Evolutionary conservation across 108 stramenopile genomes (phyloP), one percentile per base, ranked within the genome.

Genomic region (Cyclotella cryptica): DNA sequence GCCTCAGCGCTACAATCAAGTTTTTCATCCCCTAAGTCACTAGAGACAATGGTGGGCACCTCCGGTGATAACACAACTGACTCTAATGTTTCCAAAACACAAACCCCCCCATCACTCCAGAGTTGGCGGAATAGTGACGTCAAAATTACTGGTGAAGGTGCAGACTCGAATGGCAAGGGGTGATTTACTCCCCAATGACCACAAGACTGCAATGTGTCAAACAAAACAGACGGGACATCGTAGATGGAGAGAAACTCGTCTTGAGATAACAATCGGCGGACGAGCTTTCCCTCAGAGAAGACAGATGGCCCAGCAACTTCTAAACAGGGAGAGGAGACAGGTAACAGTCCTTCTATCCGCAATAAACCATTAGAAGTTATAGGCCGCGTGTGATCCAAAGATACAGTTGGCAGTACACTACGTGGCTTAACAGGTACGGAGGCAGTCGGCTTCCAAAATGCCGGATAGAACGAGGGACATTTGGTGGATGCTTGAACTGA

Each of bases 191-290:
- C n/a, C n/a, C n/a, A n/a, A n/a, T n/a, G n/a, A n/a, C n/a, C n/a
- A n/a, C 7, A n/a, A n/a, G 53, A 7, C 21, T 10, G 17, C 15
- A 54, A 54, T 7, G 53, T n/a, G 21, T 10, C 10, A n/a, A 18
- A 54, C 53, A 54, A 19, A 7, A 7, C 53, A 11, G 53, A 54
- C 7, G 53, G n/a, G n/a, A 54, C n/a, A 54, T 54, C 53, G 18
- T 18, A 54, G 15, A 54, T 18, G n/a, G 53, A 54, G n/a, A 54
- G 53, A n/a, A 54, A n/a, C n/a, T 54, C 53, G 21, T 54, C 53
- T 54, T n/a, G 10, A 19, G 15, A 19, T 19, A 54, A 54, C 7
- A 14, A 18, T 7, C 53, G 53, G 7, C 53, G 10, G n/a, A 54
- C 18, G 21, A 54, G 53, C n/a, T 11, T n/a, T n/a, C 53, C 53